Evolutionary conservation across 129 eudicot genomes (phyloP), one percentile per base, ranked within the genome.

Genomic region (Arctium minus): DNA sequence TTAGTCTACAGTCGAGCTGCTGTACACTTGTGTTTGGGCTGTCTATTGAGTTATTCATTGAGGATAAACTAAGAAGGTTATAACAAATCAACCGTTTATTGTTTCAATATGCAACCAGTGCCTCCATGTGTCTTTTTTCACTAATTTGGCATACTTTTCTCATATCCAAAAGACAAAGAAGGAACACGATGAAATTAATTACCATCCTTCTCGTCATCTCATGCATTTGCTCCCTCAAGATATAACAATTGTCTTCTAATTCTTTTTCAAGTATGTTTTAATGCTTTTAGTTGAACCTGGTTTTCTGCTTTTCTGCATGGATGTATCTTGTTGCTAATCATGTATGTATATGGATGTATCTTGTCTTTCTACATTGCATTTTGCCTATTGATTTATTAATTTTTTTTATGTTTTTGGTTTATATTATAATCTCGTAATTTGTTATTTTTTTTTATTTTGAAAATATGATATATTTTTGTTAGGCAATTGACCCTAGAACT

Each of bases 401-500:
- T 22, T 22, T 22, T 62, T 18, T 53, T 79, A 3, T 38, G 74
- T 13, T 44, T 77, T 46, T 13, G 13, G 64, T 53, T 27, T 74
- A 37, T 2, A 13, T 27, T 72, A 44, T 15, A 75, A 42, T 9
- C 32, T 75, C 33, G 4, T 35, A 33, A 64, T 44, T 13, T 5
- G 22, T 68, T 13, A 77, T 37, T 75, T 44, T 73, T 56, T 29
- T 11, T 1, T 8, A 8, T 73, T 78, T 79, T 38, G 44, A 76
- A 73, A 37, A 0, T 53, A 3, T 44, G 3, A 15, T 39, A 32
- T 37, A 6, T 50, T 17, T 71, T 79, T 87, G 44, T 44, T 90
- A 93, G 98, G 98, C 96, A 73, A 96, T 96, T 81, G 99, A 96
- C 83, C 99, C 98, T 46, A 86, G 99, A 78, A 96, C 99, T 77